Conservation (phyloP, 1,284 basidiomycete genomes). For the Puccinia hordei region DNA sequence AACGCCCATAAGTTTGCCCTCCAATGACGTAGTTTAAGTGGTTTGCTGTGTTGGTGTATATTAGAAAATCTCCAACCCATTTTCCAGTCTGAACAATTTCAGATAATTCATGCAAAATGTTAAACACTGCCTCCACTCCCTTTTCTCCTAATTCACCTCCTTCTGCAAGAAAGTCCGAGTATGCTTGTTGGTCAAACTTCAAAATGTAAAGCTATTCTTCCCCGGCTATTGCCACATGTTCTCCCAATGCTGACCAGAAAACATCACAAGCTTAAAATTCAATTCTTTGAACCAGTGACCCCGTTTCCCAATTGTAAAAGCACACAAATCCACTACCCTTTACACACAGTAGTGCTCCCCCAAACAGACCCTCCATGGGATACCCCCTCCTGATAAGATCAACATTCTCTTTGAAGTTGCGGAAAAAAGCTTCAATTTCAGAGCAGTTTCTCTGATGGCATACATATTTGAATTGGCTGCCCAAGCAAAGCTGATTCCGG, state of each 20-base stretch:
- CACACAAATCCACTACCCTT: conserved; percentile 87
- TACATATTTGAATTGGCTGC: conserved; percentile 95
- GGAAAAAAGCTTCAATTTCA: conserved; percentile 79
- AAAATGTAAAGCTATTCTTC: conserved; percentile 93
- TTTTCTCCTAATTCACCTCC: conserved; percentile 77
- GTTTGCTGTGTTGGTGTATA: too few relatives aligned
- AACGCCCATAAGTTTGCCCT: too few relatives aligned
- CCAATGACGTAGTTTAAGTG: too few relatives aligned
- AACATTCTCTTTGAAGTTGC: conserved; percentile 82
- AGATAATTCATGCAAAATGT: conserved; percentile 84
- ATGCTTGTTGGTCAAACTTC: conserved; percentile 86
- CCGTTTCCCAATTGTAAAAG: conserved; percentile 99
- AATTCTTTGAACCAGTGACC: conserved; percentile 87
- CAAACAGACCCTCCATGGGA: conserved; percentile 81
- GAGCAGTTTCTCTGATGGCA: conserved; percentile 78
- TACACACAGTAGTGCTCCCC: conserved; percentile 82
- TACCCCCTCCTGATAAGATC: conserved; percentile 74
- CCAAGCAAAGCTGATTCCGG: conserved; percentile 93
- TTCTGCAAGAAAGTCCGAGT: conserved; percentile 74
- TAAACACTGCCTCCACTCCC: conserved; percentile 95
- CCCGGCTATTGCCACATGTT: conserved; percentile 81
- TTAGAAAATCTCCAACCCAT: conserved; percentile 98
- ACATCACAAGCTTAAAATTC: conserved; percentile 94
- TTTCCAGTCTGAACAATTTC: conserved; percentile 88
- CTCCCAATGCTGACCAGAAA: conserved; percentile 86